Percentiles rank a stretch among this genome's conserved stretches.
phyloP scores from a whole-genome alignment of 768 basidiomycete species.

The Lactarius hengduanensis region DNA sequence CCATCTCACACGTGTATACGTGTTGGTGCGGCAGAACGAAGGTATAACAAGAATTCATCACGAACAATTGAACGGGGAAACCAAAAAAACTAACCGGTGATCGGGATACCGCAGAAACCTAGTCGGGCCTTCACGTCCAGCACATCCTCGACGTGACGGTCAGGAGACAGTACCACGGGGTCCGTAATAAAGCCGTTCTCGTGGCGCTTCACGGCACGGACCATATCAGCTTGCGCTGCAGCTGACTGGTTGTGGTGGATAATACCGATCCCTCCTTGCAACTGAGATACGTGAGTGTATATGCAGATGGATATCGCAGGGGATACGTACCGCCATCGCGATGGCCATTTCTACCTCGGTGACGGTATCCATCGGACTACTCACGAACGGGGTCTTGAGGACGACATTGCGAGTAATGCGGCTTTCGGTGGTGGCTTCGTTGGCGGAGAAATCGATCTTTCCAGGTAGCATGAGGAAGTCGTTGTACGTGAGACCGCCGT shows the following conservation, averaged over 20 bases:
- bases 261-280: conserved; percentile 95
- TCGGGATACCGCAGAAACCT: conserved; percentile 96
- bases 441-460: conserved; percentile 90
- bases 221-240: conserved; percentile 91
- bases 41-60: conserved; percentile 60
- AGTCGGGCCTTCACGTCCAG: conserved; percentile 87
- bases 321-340: conserved; percentile 71
- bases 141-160: conserved; percentile 80
- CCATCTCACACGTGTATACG: conserved; percentile 70
- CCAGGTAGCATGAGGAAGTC: conserved; percentile 95
- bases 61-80: conserved; percentile 17
- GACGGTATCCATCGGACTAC: conserved; percentile 99
- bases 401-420: conserved; percentile 86
- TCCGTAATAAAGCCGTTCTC: conserved; percentile 99
- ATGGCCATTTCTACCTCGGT: conserved; percentile 96
- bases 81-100: conserved; percentile 74
- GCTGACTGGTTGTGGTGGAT: conserved; percentile 95
- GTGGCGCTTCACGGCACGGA: conserved; percentile 95
- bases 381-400: conserved; percentile 94
- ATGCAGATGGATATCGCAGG: conserved; percentile 9
- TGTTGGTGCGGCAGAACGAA: conserved; percentile 90
- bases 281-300: conserved; percentile 40
- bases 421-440: conserved; percentile 77
- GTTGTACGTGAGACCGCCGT: conserved; percentile 96
- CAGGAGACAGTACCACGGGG: conserved; percentile 83